phyloP scores from a whole-genome alignment of 2,329 filamentous ascomycete genomes.

The Claviceps arundinis region DNA sequence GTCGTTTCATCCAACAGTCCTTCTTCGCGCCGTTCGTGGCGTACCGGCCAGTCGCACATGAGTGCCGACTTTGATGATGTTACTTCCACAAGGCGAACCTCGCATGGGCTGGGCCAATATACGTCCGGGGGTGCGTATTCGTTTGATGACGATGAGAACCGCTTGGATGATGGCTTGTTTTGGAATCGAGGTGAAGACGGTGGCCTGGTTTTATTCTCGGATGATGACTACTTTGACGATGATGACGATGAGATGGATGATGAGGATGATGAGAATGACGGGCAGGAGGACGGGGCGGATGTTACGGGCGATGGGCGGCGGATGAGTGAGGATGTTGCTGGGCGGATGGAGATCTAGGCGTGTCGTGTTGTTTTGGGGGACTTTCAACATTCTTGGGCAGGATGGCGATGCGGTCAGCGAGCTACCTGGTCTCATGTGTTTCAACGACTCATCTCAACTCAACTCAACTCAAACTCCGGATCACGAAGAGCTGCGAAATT shows the following conservation, averaged over 20 bases:
- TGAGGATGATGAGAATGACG: slow-evolving; percentile 31
- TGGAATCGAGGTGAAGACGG: slow-evolving; percentile 48
- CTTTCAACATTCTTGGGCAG: no score
- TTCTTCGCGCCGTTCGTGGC: slow-evolving; percentile 22
- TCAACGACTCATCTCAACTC: no score
- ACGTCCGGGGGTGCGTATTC: slow-evolving; percentile 34
- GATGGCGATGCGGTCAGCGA: no score
- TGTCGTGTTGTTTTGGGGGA: no score
- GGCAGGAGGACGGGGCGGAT: slow-evolving; percentile 22
- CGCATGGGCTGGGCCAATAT: slow-evolving; percentile 73
- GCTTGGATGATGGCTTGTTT: slow-evolving; percentile 35
- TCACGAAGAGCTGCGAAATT: no score
- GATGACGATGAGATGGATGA: slow-evolving; percentile 15
- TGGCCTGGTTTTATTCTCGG: slow-evolving; percentile 39
- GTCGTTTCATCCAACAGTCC: slow-evolving; percentile 55
- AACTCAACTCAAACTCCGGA: no score
- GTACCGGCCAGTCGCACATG: slow-evolving; percentile 14
- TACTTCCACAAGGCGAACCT: slow-evolving; percentile 54
- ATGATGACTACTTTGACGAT: slow-evolving; percentile 37
- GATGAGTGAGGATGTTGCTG: slow-evolving; percentile 50
- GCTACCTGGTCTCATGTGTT: no score
- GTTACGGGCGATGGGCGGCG: slow-evolving; percentile 32
- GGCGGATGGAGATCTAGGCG: slow-evolving; percentile 46
- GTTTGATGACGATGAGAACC: slow-evolving; percentile 33
- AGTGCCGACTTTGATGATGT: slow-evolving; percentile 23